Evolutionary conservation across 805 yeast genomes (phyloP), one percentile per base, ranked within the genome.

Genomic region (Spathaspora passalidarum): DNA sequence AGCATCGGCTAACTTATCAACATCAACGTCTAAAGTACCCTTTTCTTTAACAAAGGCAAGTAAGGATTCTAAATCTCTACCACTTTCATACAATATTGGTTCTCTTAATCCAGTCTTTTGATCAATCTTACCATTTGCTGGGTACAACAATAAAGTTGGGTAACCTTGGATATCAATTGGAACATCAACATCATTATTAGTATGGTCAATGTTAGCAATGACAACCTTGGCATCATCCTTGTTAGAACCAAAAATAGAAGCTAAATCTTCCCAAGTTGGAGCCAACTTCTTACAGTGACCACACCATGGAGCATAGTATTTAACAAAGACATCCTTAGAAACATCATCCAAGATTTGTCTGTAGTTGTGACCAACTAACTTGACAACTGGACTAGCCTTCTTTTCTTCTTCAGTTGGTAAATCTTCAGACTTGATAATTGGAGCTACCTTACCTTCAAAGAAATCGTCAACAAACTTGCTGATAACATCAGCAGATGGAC

Each of bases 281-380:
- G 92, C 92, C 65, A 90, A 77, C 69, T 80, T 87, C 77, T 88
- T 89, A 76, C 97, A 89, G 76, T 90, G 96, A 40, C 96, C 95
- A 75, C 96, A 90, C 97, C 97, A 91, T 71, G 96, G 95, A 41
- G 98, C 97, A 62, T 88, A 91, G 72, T 91, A 92, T 73, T 88
- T 87, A 46, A 92, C 96, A 47, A 91, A 69, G 32, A 87, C 84
- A 62, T 86, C 92, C 71, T 82, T 85, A 38, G 64, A 47, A 54
- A 60, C 43, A 57, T 83, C 82, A 23, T 66, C 67, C 44, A 88
- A 78, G 49, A 88, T 69, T 26, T 76, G 80, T 42, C 86, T 85
- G 69, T 88, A 94, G 61, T 82, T 88, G 70, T 82, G 79, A 56
- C 89, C 96, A 50, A 92, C 97, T 56, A 92, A 76, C 60, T 80